Base-by-base conservation (phyloP, 306 rosid genomes). In the Cicer bijugum region DNA sequence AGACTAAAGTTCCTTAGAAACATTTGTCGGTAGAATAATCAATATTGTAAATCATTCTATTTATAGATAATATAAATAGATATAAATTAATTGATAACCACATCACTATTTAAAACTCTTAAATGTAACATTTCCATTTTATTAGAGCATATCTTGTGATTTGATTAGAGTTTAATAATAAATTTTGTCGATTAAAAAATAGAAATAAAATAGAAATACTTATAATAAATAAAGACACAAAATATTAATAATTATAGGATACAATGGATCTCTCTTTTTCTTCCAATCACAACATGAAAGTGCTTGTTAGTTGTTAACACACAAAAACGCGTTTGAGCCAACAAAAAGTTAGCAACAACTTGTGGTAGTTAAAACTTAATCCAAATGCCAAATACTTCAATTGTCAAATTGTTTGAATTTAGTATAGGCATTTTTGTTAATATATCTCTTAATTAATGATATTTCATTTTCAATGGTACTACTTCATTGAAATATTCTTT, bases 241-340 rank as follows among this genome's bases (percentile, higher is more conserved):
- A 6, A 15, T 7, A 4, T 23, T 23, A 72, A 43, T 23, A 43
- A 35, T 57, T 16, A 16, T 16, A 42, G 43, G 33, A 71, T 55
- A n/a, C 15, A 72, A 48, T 47, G 69, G 60, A 56, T 16, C 59
- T 55, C 44, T 65, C 74, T 23, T 75, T 53, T 20, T 66, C 67
- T 40, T 43, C 6, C 17, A 23, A 40, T 40, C 46, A 15, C 15
- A 67, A 38, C 35, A 67, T 67, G 20, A 39, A 39, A 16, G 11
- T 40, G 23, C 39, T 20, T 6, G 65, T 63, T 63, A 63, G 51
- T 64, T 9, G 51, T 64, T 64, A 28, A 20, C 68, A 23, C 15
- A 59, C 65, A 59, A 12, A 70, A 78, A 65, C 78, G 82, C 78
- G 82, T 78, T 72, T 78, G 72, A 33, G 16, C 40, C 73, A 71